Conservation (phyloP, 345 rosid genomes). For the Boechera retrofracta region DNA sequence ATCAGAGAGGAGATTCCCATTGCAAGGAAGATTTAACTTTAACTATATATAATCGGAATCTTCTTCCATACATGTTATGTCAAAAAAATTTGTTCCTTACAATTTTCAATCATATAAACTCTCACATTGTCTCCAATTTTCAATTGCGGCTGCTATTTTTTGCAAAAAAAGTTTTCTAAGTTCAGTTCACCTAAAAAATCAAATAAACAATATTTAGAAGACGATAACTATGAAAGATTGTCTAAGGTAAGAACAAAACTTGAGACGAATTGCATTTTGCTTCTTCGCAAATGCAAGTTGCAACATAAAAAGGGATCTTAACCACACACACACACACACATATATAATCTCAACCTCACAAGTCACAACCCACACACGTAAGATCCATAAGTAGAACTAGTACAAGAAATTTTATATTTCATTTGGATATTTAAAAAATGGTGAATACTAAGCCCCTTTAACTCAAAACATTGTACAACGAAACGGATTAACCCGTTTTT, state of each 20-base stretch:
- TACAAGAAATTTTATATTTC: too few relatives aligned
- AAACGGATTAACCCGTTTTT: neutral
- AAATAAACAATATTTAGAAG: neutral
- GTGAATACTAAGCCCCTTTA: too few relatives aligned
- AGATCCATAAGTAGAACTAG: neutral
- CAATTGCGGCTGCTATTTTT: neutral
- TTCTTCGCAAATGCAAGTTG: slow-evolving; percentile 1
- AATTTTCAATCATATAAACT: slow-evolving; percentile 15
- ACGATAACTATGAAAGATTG: neutral
- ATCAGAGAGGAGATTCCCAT: slow-evolving; percentile 25
- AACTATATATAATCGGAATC: slow-evolving; percentile 25
- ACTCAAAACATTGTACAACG: too few relatives aligned
- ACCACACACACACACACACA: neutral
- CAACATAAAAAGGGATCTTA: neutral
- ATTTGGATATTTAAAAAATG: too few relatives aligned
- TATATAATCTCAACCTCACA: neutral
- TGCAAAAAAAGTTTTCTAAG: neutral
- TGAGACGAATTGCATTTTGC: slow-evolving; percentile 8
- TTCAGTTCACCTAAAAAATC: neutral
- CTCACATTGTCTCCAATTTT: neutral
- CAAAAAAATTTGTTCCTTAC: slow-evolving; percentile 28
- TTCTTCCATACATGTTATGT: slow-evolving; percentile 24
- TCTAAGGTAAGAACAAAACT: neutral
- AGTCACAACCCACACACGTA: neutral
- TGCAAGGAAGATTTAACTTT: slow-evolving; percentile 2